phyloP scores from a whole-genome alignment of 2,329 filamentous ascomycete species.

The Cladobotryum protrusum region DNA sequence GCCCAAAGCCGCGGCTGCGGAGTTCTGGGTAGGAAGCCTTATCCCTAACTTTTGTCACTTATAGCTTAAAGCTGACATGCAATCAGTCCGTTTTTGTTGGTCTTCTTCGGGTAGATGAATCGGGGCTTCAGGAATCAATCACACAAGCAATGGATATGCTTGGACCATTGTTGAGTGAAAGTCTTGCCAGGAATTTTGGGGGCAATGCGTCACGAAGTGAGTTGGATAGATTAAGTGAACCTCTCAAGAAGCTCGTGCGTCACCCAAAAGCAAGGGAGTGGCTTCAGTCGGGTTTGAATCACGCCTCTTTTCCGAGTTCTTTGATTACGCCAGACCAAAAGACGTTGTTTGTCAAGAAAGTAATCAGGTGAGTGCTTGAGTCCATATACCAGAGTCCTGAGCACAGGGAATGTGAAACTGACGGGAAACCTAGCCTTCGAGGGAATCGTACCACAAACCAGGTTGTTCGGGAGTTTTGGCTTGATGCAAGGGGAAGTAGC shows the following conservation, averaged over 20 bases:
- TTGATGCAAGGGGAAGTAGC: conserved; percentile 56
- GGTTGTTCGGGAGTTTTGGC: conserved; percentile 66
- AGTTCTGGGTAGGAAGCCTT: conserved; percentile 60
- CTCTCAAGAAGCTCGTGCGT: conserved; percentile 61
- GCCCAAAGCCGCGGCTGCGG: conserved; percentile 65
- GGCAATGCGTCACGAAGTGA: conserved; percentile 66
- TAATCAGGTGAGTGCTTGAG: conserved; percentile 48
- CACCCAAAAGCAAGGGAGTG: conserved; percentile 52
- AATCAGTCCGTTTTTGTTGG: conserved; percentile 47
- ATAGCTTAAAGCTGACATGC: conserved; percentile 1
- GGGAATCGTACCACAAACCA: conserved; percentile 60
- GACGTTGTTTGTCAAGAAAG: conserved; percentile 56
- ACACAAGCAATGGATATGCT: conserved; percentile 50
- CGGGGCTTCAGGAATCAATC: conserved; percentile 37
- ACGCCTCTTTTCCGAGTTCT: conserved; percentile 51
- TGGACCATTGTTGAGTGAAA: conserved; percentile 53
- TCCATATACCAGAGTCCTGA: neutral
- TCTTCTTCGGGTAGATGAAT: conserved; percentile 39
- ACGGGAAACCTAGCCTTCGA: conserved; percentile 45
- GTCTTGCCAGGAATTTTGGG: conserved; percentile 59
- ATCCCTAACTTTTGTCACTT: neutral
- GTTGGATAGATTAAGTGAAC: conserved; percentile 63
- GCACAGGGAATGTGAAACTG: neutral
- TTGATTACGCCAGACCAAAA: conserved; percentile 56
- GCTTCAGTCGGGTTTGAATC: conserved; percentile 55